These are phyloP conservation scores for Penicillium silybi DNA, from an alignment of 495 filamentous ascomycete species.

Conservation along the genomic window DNA sequence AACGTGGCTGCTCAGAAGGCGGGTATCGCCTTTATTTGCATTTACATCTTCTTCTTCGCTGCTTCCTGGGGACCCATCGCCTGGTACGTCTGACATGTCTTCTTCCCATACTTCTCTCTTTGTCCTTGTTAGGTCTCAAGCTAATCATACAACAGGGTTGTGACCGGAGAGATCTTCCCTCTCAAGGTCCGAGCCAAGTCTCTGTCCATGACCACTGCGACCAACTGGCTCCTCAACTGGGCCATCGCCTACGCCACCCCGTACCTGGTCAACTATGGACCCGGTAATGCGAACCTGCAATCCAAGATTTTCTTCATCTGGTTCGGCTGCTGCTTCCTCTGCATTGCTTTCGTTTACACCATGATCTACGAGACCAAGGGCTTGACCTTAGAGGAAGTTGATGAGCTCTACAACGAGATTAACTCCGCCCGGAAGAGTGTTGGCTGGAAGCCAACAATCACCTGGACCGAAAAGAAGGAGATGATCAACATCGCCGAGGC, in stretches of 20 bases:
- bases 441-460: conserved; percentile 1
- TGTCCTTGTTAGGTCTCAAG: no score
- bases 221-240: conserved; percentile 71
- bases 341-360: conserved; percentile 66
- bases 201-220: conserved; percentile 67
- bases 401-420: conserved; percentile 58
- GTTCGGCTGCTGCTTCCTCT: conserved; percentile 57
- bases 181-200: conserved; percentile 63
- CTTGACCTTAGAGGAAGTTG: conserved; percentile 69
- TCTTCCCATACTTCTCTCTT: no score
- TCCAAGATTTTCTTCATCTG: conserved; percentile 78
- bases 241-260: conserved; percentile 53
- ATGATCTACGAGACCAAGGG: conserved; percentile 86
- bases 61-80: conserved; percentile 1
- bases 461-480: not conserved
- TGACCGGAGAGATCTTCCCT: conserved; percentile 66
- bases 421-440: conserved; percentile 1
- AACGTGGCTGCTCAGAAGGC: conserved; percentile 51
- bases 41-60: conserved; percentile 72
- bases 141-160: conserved; percentile 63
- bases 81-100: no score
- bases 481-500: no score
- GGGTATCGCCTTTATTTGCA: conserved; percentile 63
- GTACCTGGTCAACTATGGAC: conserved; percentile 64
- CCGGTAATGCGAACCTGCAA: conserved; percentile 51